These are phyloP conservation scores for Candida chauliodis DNA, from an alignment of 805 yeast genomes.

Conservation along the genomic window DNA sequence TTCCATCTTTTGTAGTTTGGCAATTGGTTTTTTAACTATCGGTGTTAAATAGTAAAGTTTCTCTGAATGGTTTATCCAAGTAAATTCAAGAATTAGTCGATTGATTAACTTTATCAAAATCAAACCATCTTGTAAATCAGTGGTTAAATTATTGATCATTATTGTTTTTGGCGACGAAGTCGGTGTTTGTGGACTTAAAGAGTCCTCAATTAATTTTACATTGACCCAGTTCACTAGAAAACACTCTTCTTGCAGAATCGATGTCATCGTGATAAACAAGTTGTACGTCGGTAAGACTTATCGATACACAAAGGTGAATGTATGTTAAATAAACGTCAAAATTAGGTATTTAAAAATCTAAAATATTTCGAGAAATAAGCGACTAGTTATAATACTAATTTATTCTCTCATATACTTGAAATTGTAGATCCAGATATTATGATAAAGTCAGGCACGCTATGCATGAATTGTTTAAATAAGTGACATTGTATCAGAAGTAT, in stretches of 20 bases:
- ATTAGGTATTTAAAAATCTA: too few relatives aligned
- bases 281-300: background rate
- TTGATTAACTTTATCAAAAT: slow-evolving; percentile 35
- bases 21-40: slow-evolving; percentile 33
- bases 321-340: too few relatives aligned
- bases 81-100: slow-evolving; percentile 21
- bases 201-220: slow-evolving; percentile 26
- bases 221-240: slow-evolving; percentile 52
- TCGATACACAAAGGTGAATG: too few relatives aligned
- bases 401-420: too few relatives aligned
- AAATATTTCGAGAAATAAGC: too few relatives aligned
- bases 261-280: too few relatives aligned
- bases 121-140: slow-evolving; percentile 41
- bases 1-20: slow-evolving; percentile 45
- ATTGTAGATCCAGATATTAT: too few relatives aligned
- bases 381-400: too few relatives aligned
- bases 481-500: too few relatives aligned
- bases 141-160: slow-evolving; percentile 16
- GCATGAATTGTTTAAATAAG: too few relatives aligned
- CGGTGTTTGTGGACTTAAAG: slow-evolving; percentile 6
- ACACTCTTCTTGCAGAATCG: slow-evolving; percentile 18
- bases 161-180: slow-evolving; percentile 2
- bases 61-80: slow-evolving; percentile 5
- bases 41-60: slow-evolving; percentile 26
- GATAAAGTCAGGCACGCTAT: too few relatives aligned